Percentiles rank a stretch among this genome's conserved stretches.
Conservation (phyloP, 345 rosid species). For the Stellera chamaejasme region DNA sequence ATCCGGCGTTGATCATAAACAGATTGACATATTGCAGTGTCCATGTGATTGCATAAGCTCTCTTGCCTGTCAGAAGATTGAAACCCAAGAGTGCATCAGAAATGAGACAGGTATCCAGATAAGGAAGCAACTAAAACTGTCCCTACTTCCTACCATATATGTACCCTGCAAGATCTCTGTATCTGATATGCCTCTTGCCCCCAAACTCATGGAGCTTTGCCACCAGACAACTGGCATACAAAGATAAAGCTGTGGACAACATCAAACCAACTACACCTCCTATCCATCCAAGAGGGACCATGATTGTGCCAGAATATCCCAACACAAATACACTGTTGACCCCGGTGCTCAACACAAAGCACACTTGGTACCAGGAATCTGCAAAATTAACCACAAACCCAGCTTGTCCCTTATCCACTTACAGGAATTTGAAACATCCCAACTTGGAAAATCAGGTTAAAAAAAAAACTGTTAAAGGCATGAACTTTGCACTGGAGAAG, state of each 20-base stretch:
- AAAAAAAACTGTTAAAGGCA: not conserved
- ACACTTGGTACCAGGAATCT: constrained; percentile 88
- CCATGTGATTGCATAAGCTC: constrained; percentile 47
- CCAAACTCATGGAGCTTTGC: constrained; percentile 77
- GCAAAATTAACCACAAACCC: constrained; percentile 4
- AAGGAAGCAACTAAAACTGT: too few species aligned
- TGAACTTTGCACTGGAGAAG: too few species aligned
- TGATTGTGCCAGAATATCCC: constrained; percentile 72
- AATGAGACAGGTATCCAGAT: too few species aligned
- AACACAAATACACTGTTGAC: constrained; percentile 79
- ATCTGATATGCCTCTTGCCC: constrained; percentile 81
- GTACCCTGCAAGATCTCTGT: constrained; percentile 77
- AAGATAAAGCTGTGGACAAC: constrained; percentile 54
- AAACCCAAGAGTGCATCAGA: not conserved
- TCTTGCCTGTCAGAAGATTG: constrained; percentile 35
- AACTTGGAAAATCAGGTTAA: not conserved
- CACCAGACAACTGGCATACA: constrained; percentile 62
- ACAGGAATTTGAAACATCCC: too few species aligned
- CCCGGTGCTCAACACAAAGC: constrained; percentile 66
- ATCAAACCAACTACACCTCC: constrained; percentile 61
- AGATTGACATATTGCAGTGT: constrained; percentile 45
- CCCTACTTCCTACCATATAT: constrained; percentile 40
- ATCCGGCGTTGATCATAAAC: constrained; percentile 50
- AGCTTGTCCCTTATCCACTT: too few species aligned
- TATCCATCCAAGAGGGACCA: constrained; percentile 82